Evolutionary conservation across 805 yeast genomes (phyloP).

Genomic region (Kuraishia capsulata): DNA sequence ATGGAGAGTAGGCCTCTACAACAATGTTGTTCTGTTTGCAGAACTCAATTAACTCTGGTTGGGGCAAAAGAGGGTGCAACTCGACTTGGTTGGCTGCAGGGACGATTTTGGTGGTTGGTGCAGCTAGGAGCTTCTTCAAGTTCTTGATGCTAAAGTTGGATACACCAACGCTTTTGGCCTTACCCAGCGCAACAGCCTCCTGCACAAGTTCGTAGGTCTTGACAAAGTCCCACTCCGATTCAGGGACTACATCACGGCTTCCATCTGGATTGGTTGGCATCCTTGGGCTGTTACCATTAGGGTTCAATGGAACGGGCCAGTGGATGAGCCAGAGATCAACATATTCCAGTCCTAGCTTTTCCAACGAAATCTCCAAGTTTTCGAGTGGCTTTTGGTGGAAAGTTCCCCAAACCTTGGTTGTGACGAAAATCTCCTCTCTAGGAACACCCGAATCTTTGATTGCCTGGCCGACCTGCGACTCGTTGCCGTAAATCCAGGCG

Average conservation of each 20-base stretch:
- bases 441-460: constrained; percentile 21
- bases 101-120: constrained; percentile 27
- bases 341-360: constrained; percentile 31
- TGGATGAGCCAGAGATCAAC: constrained; percentile 38
- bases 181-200: neutral
- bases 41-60: constrained; percentile 30
- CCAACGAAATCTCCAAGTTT: constrained; percentile 30
- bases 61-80: constrained; percentile 33
- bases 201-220: constrained; percentile 30
- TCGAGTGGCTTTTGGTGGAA: constrained; percentile 28
- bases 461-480: constrained; percentile 31
- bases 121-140: constrained; percentile 29
- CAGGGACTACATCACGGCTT: constrained; percentile 52
- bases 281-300: neutral
- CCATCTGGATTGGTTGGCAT: constrained; percentile 63
- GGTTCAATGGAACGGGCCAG: constrained; percentile 33
- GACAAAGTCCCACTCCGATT: constrained; percentile 55
- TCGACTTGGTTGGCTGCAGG: constrained; percentile 53
- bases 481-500: constrained; percentile 30
- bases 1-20: constrained; percentile 50
- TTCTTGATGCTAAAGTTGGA: constrained; percentile 38
- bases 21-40: constrained; percentile 26
- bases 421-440: constrained; percentile 52
- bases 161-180: constrained; percentile 45
- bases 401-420: constrained; percentile 63